Evolutionary conservation across 441 rosid genomes (phyloP).

Genomic region (Sinapis alba): DNA sequence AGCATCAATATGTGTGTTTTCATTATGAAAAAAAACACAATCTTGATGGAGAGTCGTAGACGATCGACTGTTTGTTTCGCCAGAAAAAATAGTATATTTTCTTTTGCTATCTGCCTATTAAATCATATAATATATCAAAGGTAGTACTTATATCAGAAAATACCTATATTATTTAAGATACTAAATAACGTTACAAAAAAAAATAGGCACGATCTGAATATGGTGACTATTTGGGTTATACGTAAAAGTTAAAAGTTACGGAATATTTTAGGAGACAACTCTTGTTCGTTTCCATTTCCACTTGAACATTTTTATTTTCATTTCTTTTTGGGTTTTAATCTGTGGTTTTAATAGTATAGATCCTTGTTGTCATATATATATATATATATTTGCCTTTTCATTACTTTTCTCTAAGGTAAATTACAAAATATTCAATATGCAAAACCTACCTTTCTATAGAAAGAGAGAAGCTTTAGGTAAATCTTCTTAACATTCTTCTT

Average conservation of each 20-base stretch:
- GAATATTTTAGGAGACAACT: neutral
- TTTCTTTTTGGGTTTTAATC: neutral
- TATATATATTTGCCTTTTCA: neutral
- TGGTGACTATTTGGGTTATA: conserved; percentile 13
- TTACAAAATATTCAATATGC: neutral
- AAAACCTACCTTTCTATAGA: neutral
- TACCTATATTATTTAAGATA: neutral
- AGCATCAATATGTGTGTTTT: neutral
- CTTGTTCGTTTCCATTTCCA: conserved; percentile 8
- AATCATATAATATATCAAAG: neutral
- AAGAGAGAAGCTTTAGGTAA: too few species aligned
- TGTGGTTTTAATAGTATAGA: too few species aligned
- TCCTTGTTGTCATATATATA: conserved; percentile 29
- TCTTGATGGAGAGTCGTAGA: neutral
- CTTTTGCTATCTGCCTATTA: neutral
- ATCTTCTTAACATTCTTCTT: too few species aligned
- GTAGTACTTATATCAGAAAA: neutral
- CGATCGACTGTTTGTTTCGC: too few species aligned
- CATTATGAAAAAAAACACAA: neutral
- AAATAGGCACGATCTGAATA: neutral
- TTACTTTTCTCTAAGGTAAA: neutral
- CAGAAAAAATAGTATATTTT: neutral
- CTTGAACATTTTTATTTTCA: neutral
- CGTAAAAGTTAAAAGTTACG: conserved; percentile 14
- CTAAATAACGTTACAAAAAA: neutral